Conservation (phyloP, 192 early-diverging fungal species). For the Piromyces finnis region DNA sequence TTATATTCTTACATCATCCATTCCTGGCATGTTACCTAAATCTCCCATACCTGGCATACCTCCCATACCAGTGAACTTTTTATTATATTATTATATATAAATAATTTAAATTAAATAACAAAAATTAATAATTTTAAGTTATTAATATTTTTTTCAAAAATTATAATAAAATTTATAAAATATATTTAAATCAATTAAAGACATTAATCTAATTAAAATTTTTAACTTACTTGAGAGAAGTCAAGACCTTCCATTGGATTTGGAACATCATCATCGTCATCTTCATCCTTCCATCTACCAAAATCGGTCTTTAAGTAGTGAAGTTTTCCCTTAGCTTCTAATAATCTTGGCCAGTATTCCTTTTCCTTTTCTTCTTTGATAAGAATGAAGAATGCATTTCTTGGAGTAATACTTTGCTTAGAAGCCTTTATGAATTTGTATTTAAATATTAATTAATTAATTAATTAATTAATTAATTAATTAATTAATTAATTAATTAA, state of each 20-base stretch:
- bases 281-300: constrained; percentile 74
- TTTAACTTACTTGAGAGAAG: not conserved
- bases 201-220: too few relatives aligned
- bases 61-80: not conserved
- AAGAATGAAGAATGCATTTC: constrained; percentile 47
- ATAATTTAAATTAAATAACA: too few relatives aligned
- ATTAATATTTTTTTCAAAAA: too few relatives aligned
- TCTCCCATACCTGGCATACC: not conserved
- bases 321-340: constrained; percentile 39
- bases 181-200: too few relatives aligned
- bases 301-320: constrained; percentile 85
- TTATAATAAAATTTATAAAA: too few relatives aligned
- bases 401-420: constrained; percentile 41
- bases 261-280: constrained; percentile 65
- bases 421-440: constrained; percentile 32
- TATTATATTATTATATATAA: too few relatives aligned
- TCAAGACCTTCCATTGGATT: not conserved
- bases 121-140: too few relatives aligned
- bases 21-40: not conserved
- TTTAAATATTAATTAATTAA: too few relatives aligned
- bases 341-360: constrained; percentile 71
- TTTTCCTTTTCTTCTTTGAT: constrained; percentile 49
- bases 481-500: too few relatives aligned
- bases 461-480: too few relatives aligned
- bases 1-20: not conserved